Evolutionary conservation across 805 yeast species (phyloP), one percentile per base, ranked within the genome.

Genomic region (Kuraishia molischiana): DNA sequence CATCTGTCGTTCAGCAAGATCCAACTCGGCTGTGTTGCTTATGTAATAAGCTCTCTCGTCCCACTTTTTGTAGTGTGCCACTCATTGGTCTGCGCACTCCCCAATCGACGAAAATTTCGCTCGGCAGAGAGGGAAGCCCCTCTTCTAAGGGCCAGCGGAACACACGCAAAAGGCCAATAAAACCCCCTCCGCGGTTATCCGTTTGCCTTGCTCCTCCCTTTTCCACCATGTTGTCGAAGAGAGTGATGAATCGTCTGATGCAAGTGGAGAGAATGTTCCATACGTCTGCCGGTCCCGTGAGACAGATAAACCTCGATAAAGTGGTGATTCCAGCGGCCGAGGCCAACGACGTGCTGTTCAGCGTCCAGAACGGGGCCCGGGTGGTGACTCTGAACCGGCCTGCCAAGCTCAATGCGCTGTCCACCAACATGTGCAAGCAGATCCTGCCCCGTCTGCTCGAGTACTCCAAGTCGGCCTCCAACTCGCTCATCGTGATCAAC

Each of bases 391-490:
- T 90, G 46, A 85, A 90, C 65, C 74, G 97, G 42, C 79, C 89
- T 18, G 55, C 67, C 39, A 90, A 90, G 56, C 72, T 92, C 52
- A 92, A 90, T 62, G 90, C 97, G 4, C 66, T 90, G 47, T 82
- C 77, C 56, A 64, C 73, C 19, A 72, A 75, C 40, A 89, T 90
- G 95, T 77, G 85, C 42, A 55, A 67, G 24, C 69, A 75, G 48
- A 78, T 90, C 43, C 64, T 72, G 28, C 86, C 92, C 18, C 73
- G 95, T 29, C 62, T 87, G 43, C 54, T 69, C 34, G 96, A 89
- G 56, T 87, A 79, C 60, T 66, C 85, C 37, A 82, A 83, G 52
- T 75, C 86, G 15, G 69, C 68, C 34, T 62, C 74, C 15, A 77
- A 80, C 41, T 75, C 79, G 44, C 52, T 85, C 39, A 62, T 90